Conservation (phyloP, 176 grass and related monocot genomes). For the Puya raimondii region DNA sequence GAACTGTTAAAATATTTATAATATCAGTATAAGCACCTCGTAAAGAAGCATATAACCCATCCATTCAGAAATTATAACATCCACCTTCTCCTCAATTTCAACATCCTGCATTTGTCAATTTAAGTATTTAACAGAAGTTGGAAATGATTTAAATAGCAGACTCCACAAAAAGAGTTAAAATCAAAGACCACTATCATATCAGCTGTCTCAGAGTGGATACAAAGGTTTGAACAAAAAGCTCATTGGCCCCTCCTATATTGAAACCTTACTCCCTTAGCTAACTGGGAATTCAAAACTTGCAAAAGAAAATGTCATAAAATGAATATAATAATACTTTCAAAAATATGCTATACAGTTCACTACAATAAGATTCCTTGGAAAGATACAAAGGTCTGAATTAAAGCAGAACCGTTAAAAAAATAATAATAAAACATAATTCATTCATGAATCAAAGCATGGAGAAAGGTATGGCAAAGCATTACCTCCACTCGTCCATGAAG, state of each 20-base stretch:
- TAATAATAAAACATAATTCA: background rate
- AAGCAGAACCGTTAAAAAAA: background rate
- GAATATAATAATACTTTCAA: too few species aligned
- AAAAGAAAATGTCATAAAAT: too few species aligned
- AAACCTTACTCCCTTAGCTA: too few species aligned
- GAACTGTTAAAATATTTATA: background rate
- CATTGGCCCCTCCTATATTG: too few species aligned
- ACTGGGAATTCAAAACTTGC: too few species aligned
- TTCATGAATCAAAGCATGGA: conserved; percentile 7
- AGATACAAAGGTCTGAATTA: background rate
- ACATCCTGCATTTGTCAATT: conserved; percentile 55
- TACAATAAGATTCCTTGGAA: background rate
- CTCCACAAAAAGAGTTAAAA: background rate
- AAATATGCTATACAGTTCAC: background rate
- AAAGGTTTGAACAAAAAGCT: too few species aligned
- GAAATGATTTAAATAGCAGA: conserved; percentile 4
- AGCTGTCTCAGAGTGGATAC: too few species aligned
- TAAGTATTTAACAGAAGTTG: conserved; percentile 13
- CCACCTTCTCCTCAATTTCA: conserved; percentile 71
- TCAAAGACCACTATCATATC: conserved; percentile 5
- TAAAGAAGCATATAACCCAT: conserved; percentile 98
- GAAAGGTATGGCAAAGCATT: conserved; percentile 27
- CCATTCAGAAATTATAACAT: conserved; percentile 98
- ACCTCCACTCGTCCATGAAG: conserved; percentile 87
- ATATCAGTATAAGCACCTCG: conserved; percentile 32